Conservation (phyloP, 2,329 filamentous ascomycete species). For the Geosmithia flava region DNA sequence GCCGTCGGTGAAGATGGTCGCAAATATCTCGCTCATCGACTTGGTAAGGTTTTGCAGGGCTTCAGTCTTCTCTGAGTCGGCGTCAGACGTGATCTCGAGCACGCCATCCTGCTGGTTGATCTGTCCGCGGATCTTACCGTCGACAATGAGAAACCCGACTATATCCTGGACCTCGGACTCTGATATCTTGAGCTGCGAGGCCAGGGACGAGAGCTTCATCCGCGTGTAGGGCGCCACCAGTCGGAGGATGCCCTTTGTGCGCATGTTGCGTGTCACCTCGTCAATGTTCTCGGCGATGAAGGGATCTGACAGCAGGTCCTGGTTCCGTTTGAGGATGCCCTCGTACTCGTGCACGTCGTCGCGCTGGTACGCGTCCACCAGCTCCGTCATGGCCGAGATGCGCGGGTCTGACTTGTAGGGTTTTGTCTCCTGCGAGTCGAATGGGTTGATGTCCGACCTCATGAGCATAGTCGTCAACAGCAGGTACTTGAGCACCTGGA, state of each 20-base stretch:
- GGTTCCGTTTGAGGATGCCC: slow-evolving; percentile 73
- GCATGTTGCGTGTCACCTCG: slow-evolving; percentile 96
- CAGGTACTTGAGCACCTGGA: slow-evolving; percentile 94
- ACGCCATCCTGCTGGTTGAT: slow-evolving; percentile 83
- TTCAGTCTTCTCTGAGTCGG: slow-evolving; percentile 60
- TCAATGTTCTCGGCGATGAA: slow-evolving; percentile 99
- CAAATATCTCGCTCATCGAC: slow-evolving; percentile 58
- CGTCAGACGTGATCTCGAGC: slow-evolving; percentile 64
- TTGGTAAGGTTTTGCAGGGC: slow-evolving; percentile 62
- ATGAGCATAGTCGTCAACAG: slow-evolving; percentile 96
- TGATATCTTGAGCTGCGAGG: slow-evolving; percentile 75
- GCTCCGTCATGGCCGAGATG: slow-evolving; percentile 92
- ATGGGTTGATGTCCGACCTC: slow-evolving; percentile 97
- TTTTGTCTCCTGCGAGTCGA: slow-evolving; percentile 97
- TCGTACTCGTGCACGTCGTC: slow-evolving; percentile 93
- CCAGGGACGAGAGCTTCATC: slow-evolving; percentile 81
- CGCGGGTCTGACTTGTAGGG: slow-evolving; percentile 93
- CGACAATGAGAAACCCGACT: slow-evolving; percentile 84
- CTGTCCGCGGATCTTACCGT: slow-evolving; percentile 73
- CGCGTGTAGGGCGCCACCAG: slow-evolving; percentile 90
- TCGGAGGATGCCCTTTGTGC: slow-evolving; percentile 88
- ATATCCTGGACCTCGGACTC: slow-evolving; percentile 87
- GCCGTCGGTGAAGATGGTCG: slow-evolving; percentile 62
- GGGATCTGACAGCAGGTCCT: slow-evolving; percentile 77
- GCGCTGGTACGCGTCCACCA: slow-evolving; percentile 91